Evolutionary conservation across 768 basidiomycete species (phyloP).

Genomic region (Mycena haematopus): DNA sequence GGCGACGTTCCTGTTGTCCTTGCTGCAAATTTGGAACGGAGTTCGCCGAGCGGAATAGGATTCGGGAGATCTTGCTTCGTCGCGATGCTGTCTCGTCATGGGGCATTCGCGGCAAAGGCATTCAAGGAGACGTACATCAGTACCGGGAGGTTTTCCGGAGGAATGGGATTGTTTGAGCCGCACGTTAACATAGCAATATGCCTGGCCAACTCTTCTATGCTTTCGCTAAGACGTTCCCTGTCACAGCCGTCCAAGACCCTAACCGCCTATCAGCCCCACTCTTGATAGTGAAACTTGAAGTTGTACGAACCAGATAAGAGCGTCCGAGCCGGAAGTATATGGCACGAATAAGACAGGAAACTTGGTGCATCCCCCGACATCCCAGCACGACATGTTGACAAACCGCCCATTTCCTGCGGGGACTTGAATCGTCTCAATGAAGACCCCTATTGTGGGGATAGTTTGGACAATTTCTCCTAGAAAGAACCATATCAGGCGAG

Average conservation of each 20-base stretch:
- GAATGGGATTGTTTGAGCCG: not conserved
- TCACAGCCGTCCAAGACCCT: slow-evolving; percentile 56
- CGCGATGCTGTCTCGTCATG: slow-evolving; percentile 45
- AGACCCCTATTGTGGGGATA: slow-evolving; percentile 44
- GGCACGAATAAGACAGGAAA: slow-evolving; percentile 30
- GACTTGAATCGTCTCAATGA: slow-evolving; percentile 47
- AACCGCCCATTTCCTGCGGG: slow-evolving; percentile 28
- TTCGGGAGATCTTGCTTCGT: slow-evolving; percentile 70
- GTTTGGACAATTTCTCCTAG: slow-evolving; percentile 45
- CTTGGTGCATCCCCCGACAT: slow-evolving; percentile 41
- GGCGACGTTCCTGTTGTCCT: slow-evolving; percentile 36
- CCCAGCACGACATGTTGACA: slow-evolving; percentile 46
- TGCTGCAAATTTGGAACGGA: slow-evolving; percentile 42
- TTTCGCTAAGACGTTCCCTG: slow-evolving; percentile 55
- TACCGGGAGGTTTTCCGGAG: too few species aligned
- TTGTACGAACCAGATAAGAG: slow-evolving; percentile 61
- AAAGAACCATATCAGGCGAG: not conserved
- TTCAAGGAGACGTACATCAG: too few species aligned
- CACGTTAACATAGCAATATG: slow-evolving; percentile 19
- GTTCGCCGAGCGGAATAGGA: slow-evolving; percentile 54
- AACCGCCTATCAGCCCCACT: not conserved
- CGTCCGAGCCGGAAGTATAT: slow-evolving; percentile 45
- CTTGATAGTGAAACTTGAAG: not conserved
- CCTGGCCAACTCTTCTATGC: slow-evolving; percentile 49
- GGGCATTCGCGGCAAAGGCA: too few species aligned